A percentile compares a stretch with the other conserved stretches of the same genome.
Conservation (phyloP, 352 stramenopile genomes). For the Globisporangium barbulae region DNA sequence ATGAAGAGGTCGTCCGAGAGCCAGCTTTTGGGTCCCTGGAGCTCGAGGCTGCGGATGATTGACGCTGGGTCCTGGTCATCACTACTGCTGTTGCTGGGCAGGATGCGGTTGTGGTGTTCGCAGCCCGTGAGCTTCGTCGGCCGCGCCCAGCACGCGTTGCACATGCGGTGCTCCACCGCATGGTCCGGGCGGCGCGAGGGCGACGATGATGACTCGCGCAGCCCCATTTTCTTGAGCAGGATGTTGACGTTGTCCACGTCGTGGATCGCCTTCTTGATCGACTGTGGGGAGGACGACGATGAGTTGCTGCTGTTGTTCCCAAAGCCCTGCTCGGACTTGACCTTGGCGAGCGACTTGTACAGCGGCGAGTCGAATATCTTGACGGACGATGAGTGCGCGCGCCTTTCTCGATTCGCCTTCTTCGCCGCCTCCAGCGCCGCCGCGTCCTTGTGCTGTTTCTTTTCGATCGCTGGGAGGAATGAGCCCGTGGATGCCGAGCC, state of each 20-base stretch:
- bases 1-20: slow-evolving; percentile 73
- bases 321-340: slow-evolving; percentile 33
- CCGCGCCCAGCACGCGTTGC: slow-evolving; percentile 70
- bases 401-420: slow-evolving; percentile 28
- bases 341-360: slow-evolving; percentile 68
- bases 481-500: not conserved
- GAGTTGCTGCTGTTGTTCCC: slow-evolving; percentile 8
- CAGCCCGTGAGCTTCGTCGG: slow-evolving; percentile 60
- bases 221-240: slow-evolving; percentile 65
- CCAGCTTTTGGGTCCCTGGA: slow-evolving; percentile 80
- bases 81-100: slow-evolving; percentile 20
- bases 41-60: slow-evolving; percentile 30
- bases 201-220: slow-evolving; percentile 35
- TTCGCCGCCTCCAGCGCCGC: slow-evolving; percentile 15
- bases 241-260: slow-evolving; percentile 73
- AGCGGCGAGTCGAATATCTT: slow-evolving; percentile 73
- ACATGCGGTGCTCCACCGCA: slow-evolving; percentile 75
- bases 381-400: slow-evolving; percentile 20
- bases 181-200: slow-evolving; percentile 50
- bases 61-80: slow-evolving; percentile 9
- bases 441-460: slow-evolving; percentile 18
- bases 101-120: slow-evolving; percentile 49
- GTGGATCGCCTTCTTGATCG: slow-evolving; percentile 55
- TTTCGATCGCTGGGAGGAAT: slow-evolving; percentile 35
- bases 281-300: slow-evolving; percentile 16